Conservation (phyloP, 441 rosid species). For the Aquilaria agallochum region DNA sequence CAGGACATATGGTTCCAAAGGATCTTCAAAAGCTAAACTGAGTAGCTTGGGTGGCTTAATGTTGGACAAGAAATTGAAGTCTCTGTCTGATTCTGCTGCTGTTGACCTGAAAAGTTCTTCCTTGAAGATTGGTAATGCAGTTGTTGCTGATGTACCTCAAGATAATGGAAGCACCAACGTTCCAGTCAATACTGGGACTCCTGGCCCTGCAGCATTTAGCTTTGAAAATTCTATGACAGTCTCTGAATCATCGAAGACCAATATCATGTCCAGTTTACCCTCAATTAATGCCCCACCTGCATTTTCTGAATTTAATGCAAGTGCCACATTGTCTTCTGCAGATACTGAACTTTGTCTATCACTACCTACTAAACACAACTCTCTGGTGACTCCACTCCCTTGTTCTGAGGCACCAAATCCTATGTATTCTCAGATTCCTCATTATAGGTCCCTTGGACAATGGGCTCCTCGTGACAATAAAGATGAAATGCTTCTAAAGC, state of each 20-base stretch:
- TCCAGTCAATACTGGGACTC: conserved; percentile 17
- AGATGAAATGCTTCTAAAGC: conserved; percentile 71
- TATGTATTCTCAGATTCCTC: conserved; percentile 37
- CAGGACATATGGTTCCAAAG: conserved; percentile 66
- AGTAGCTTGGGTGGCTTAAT: conserved; percentile 47
- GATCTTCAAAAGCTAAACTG: conserved; percentile 50
- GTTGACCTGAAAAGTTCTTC: conserved; percentile 56
- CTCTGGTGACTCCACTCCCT: conserved; percentile 26
- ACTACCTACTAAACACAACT: conserved; percentile 38
- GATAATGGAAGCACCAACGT: conserved; percentile 31
- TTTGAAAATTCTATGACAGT: conserved; percentile 22
- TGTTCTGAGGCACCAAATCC: conserved; percentile 24
- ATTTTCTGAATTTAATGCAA: conserved; percentile 29
- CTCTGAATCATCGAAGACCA: conserved; percentile 29
- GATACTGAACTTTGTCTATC: conserved; percentile 67
- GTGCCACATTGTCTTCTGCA: conserved; percentile 41
- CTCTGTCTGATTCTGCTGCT: conserved; percentile 44
- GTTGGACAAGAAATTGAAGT: conserved; percentile 54
- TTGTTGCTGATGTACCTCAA: conserved; percentile 46
- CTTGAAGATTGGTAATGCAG: conserved; percentile 48
- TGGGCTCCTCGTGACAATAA: conserved; percentile 65
- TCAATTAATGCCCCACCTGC: conserved; percentile 20
- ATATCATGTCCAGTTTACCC: conserved; percentile 17
- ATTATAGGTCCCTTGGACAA: conserved; percentile 48
- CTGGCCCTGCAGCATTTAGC: conserved; percentile 29